Conservation (phyloP, 768 basidiomycete species). For the Mycena leptocephala region DNA sequence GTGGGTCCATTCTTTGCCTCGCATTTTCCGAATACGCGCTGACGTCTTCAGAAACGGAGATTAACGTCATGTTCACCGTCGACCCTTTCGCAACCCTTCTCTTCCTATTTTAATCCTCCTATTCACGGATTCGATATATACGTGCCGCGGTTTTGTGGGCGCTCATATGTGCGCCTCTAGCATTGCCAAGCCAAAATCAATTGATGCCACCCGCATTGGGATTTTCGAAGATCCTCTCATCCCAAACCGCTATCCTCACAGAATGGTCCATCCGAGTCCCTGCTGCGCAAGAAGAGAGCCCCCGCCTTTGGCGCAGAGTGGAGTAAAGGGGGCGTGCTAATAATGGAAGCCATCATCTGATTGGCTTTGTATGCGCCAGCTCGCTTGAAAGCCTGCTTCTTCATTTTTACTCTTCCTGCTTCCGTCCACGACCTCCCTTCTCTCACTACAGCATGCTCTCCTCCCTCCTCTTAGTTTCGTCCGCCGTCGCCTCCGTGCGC, state of each 20-base stretch:
- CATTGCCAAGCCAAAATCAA: not conserved
- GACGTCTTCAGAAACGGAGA: too few species aligned
- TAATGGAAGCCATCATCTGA: not conserved
- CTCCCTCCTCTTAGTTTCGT: not conserved
- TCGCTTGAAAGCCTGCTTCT: not conserved
- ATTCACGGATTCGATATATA: too few species aligned
- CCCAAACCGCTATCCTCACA: not conserved
- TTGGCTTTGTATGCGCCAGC: not conserved
- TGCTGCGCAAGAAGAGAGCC: not conserved
- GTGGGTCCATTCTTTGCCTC: too few species aligned
- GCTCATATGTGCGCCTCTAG: too few species aligned
- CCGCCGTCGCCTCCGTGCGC: conserved; percentile 1
- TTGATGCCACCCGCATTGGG: not conserved
- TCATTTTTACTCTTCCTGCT: not conserved
- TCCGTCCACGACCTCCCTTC: not conserved
- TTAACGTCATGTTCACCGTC: too few species aligned
- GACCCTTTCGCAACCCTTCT: too few species aligned
- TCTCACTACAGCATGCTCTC: not conserved
- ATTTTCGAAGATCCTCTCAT: not conserved
- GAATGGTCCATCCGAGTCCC: not conserved
- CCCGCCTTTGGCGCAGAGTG: not conserved
- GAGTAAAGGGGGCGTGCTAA: not conserved
- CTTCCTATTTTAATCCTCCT: too few species aligned
- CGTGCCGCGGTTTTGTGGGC: too few species aligned
- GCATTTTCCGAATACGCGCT: too few species aligned